A percentile compares a stretch with the other conserved stretches of the same genome.
phyloP scores from a whole-genome alignment of 768 basidiomycete species.

The Suillus spraguei region DNA sequence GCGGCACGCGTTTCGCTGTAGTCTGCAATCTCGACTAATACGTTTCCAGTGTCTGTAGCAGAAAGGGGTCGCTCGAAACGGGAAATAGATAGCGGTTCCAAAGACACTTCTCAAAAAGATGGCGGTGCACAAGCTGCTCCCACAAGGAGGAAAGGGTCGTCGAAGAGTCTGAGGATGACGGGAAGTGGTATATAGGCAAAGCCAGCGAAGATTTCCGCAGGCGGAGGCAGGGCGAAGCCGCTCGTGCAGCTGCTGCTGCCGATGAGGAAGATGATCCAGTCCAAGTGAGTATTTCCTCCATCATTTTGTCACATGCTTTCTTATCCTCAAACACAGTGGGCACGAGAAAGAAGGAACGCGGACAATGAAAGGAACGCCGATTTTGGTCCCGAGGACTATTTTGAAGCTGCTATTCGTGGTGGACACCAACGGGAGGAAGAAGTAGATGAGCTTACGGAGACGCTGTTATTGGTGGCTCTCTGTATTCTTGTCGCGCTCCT shows the following conservation, averaged over 20 bases:
- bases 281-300: slow-evolving; percentile 47
- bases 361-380: slow-evolving; percentile 76
- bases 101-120: slow-evolving; percentile 12
- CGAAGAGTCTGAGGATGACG: slow-evolving; percentile 46
- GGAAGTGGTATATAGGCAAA: slow-evolving; percentile 83
- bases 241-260: slow-evolving; percentile 29
- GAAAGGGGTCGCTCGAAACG: slow-evolving; percentile 23
- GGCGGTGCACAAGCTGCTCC: slow-evolving; percentile 11
- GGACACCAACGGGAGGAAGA: slow-evolving; percentile 65
- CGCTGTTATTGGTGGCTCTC: slow-evolving; percentile 72
- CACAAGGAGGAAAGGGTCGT: slow-evolving; percentile 26
- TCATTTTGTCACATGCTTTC: not conserved
- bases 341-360: slow-evolving; percentile 68
- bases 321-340: slow-evolving; percentile 56
- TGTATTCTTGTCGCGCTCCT: slow-evolving; percentile 74
- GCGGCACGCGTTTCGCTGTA: not conserved
- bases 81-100: slow-evolving; percentile 28
- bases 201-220: slow-evolving; percentile 77
- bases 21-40: not conserved
- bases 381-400: slow-evolving; percentile 82
- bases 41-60: slow-evolving; percentile 27
- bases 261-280: slow-evolving; percentile 78
- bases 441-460: slow-evolving; percentile 75
- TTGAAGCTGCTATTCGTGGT: slow-evolving; percentile 65
- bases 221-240: slow-evolving; percentile 47